Evolutionary conservation across 225 moss, liverwort and hornwort species (phyloP), one percentile per base, ranked within the genome.

Genomic region (Lunularia cruciata): DNA sequence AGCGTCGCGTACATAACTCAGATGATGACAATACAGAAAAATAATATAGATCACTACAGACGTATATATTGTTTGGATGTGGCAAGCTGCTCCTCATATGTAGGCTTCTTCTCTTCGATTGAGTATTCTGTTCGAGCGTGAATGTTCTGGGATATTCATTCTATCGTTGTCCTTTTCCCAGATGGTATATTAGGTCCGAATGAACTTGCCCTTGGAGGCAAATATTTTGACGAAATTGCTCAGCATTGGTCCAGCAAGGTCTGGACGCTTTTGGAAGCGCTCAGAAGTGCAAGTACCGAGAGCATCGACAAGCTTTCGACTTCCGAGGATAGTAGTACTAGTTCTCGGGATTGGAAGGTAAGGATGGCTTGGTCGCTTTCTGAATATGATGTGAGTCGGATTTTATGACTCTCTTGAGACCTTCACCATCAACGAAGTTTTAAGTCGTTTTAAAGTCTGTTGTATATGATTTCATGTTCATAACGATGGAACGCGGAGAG

Each of bases 261-360:
- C 36, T 78, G 72, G 72, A 54, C 52, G 19, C 69, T 83, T 65
- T 47, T 83, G 38, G 75, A 78, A 14, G 63, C 72, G 0, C 33
- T 78, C 0, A 78, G 70, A 58, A 65, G 82, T 69, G 72, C 69
- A 19, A 73, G 75, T 60, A 36, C n/a, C 13, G 75, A 69, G n/a
- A 71, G 22, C 23, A 72, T 74, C 19, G 72, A 11, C 19, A 78
- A 78, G 53, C 42, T 69, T 22, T 60, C 74, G 27, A 22, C 48
- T n/a, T 65, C 71, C 3, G 72, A 81, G 52, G 74, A 75, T 32
- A 40, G 18, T 0, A 47, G 19, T 36, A 65, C 64, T 30, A 51
- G 72, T n/a, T 2, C 68, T 18, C 53, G 82, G 32, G 82, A 83
- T 13, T 83, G 82, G 82, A 83, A 83, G 75, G 82, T 75, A 47